Conservation (phyloP, 768 basidiomycete species). For the Lepiota brunneoincarnata region DNA sequence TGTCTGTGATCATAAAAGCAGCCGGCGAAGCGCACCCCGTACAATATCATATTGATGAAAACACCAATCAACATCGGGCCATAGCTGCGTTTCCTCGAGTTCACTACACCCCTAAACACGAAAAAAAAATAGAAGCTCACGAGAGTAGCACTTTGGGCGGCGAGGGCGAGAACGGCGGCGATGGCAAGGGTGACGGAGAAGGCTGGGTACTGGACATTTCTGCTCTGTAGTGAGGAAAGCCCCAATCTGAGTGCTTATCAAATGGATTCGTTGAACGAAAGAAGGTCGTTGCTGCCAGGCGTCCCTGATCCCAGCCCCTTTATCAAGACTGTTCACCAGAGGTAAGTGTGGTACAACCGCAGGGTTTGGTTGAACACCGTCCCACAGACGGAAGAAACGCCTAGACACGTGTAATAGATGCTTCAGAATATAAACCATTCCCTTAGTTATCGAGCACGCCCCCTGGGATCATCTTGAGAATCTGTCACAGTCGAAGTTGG, state of each 20-base stretch:
- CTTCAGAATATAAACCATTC: neutral
- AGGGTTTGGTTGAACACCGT: neutral
- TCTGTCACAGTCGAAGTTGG: neutral
- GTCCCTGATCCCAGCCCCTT: neutral
- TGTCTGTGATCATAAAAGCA: neutral
- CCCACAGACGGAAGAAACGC: neutral
- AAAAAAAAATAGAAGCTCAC: constrained; percentile 18
- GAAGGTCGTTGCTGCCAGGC: neutral
- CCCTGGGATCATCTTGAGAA: constrained; percentile 8
- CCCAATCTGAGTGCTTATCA: neutral
- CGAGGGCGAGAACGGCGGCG: constrained; percentile 2
- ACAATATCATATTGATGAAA: constrained; percentile 42
- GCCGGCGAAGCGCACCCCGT: constrained; percentile 31
- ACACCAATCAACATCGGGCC: constrained; percentile 45
- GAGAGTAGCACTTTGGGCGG: constrained; percentile 29
- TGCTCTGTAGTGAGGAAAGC: too few species aligned
- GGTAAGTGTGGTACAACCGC: neutral
- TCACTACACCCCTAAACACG: neutral
- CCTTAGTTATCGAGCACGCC: neutral
- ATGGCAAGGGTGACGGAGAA: neutral
- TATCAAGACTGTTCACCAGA: neutral
- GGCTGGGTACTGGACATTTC: constrained; percentile 6
- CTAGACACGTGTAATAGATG: neutral
- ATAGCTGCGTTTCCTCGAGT: constrained; percentile 24
- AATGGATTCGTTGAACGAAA: neutral